Percentiles rank a stretch among this genome's conserved stretches.
phyloP scores from a whole-genome alignment of 1,139 yeast genomes.

The Starmera stellimalicola region DNA sequence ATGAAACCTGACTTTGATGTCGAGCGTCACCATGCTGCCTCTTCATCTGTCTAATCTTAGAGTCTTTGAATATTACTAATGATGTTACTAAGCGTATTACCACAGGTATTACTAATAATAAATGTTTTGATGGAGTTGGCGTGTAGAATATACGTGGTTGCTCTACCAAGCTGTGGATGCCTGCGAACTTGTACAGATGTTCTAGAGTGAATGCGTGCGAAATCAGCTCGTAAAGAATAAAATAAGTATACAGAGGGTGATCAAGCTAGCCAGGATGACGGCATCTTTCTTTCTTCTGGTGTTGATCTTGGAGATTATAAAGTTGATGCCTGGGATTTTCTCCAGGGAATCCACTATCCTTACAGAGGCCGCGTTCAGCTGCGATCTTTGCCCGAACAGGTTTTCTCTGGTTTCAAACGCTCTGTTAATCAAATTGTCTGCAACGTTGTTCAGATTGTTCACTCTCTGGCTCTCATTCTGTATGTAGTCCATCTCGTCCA shows the following conservation, averaged over 20 bases:
- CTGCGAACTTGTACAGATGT: no score
- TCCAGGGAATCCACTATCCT: constrained; percentile 52
- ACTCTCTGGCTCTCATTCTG: constrained; percentile 69
- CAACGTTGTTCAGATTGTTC: constrained; percentile 62
- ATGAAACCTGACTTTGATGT: constrained; percentile 16
- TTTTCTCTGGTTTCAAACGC: constrained; percentile 90
- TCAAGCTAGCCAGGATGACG: constrained; percentile 67
- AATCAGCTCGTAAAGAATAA: constrained; percentile 54
- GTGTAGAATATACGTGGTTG: no score
- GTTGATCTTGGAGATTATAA: constrained; percentile 69
- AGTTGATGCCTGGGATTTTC: constrained; percentile 75
- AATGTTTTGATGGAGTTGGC: no score
- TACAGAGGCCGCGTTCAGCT: constrained; percentile 55
- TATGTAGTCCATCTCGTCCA: constrained; percentile 55
- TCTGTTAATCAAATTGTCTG: constrained; percentile 71
- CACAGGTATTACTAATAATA: no score
- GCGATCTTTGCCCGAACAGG: constrained; percentile 58
- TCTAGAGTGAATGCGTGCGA: no score
- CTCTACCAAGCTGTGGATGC: no score
- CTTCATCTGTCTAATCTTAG: neutral
- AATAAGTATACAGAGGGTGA: constrained; percentile 63
- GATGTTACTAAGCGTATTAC: no score
- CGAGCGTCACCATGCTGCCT: constrained; percentile 3
- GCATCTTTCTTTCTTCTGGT: constrained; percentile 86
- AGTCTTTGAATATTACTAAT: no score